Evolutionary conservation across 169 alveolate species (phyloP).

Genomic region (Babesia sp.): DNA sequence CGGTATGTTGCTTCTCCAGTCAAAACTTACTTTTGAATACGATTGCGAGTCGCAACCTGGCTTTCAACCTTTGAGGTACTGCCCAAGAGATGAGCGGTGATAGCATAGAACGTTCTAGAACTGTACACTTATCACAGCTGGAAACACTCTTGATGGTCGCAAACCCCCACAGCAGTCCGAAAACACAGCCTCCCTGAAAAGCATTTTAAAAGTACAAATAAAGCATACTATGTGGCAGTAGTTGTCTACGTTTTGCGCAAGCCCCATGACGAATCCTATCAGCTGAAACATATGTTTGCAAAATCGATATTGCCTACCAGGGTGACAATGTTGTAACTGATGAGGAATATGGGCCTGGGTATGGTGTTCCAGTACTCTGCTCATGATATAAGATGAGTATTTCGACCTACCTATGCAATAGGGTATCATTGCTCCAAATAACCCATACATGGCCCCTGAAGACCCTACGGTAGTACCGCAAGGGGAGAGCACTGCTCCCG

Average conservation of each 20-base stretch:
- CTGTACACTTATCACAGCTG: constrained; percentile 71
- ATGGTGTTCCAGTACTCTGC: constrained; percentile 84
- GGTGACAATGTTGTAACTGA: constrained; percentile 69
- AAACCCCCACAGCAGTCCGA: constrained; percentile 80
- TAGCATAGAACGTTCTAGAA: constrained; percentile 62
- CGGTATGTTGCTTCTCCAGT: not conserved
- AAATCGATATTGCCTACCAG: constrained; percentile 27
- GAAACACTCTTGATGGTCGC: constrained; percentile 80
- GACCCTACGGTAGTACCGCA: constrained; percentile 87
- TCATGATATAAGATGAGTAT: not conserved
- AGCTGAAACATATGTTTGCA: constrained; percentile 11
- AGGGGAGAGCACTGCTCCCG: constrained; percentile 84
- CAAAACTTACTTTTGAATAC: constrained; percentile 50
- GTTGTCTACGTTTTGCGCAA: constrained; percentile 80
- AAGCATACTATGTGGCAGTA: constrained; percentile 76
- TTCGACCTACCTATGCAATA: constrained; percentile 71
- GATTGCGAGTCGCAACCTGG: constrained; percentile 33
- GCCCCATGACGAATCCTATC: constrained; percentile 75
- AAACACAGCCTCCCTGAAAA: constrained; percentile 77
- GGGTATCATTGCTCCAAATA: constrained; percentile 85
- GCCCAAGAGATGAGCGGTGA: constrained; percentile 70
- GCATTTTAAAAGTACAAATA: not conserved
- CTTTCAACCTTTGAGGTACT: constrained; percentile 35
- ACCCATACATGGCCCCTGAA: constrained; percentile 87
- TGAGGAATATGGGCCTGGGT: constrained; percentile 80